Evolutionary conservation across 2,329 filamentous ascomycete genomes (phyloP).

Genomic region (Fusarium armeniacum): DNA sequence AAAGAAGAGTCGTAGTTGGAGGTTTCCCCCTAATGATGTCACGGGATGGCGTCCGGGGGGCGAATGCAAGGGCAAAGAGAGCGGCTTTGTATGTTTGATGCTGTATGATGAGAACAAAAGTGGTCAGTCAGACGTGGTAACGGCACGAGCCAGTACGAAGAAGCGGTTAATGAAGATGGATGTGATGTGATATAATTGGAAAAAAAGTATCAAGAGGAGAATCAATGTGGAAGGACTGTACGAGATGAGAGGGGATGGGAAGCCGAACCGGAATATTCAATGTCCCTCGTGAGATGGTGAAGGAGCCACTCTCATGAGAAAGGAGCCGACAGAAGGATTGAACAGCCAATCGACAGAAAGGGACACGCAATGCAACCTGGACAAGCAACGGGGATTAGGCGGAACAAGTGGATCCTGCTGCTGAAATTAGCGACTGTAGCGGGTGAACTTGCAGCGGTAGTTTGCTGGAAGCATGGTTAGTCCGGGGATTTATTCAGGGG

Average conservation of each 20-base stretch:
- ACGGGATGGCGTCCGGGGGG: constrained; percentile 43
- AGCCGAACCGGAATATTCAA: constrained; percentile 47
- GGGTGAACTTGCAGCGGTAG: constrained; percentile 36
- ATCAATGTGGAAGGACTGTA: constrained; percentile 39
- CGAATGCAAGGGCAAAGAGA: constrained; percentile 45
- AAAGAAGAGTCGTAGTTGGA: constrained; percentile 30
- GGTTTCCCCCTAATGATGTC: constrained; percentile 51
- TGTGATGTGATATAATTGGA: constrained; percentile 1
- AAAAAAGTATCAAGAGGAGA: constrained; percentile 23
- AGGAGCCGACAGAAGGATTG: constrained; percentile 33
- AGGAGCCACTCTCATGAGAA: constrained; percentile 46
- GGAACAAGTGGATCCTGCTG: constrained; percentile 24
- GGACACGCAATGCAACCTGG: constrained; percentile 48
- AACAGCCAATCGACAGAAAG: constrained; percentile 38
- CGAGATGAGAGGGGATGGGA: constrained; percentile 41
- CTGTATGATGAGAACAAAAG: constrained; percentile 35
- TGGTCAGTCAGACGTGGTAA: constrained; percentile 36
- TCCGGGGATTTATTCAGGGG: constrained; percentile 44
- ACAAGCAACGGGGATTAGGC: constrained; percentile 33
- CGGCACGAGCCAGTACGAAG: constrained; percentile 15
- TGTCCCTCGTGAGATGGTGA: constrained; percentile 40
- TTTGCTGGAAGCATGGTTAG: constrained; percentile 43
- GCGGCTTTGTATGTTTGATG: constrained; percentile 35
- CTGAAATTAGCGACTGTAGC: constrained; percentile 43
- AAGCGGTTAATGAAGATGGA: constrained; percentile 14